Conservation (phyloP, 768 basidiomycete species). For the Tephrocybe sp. region DNA sequence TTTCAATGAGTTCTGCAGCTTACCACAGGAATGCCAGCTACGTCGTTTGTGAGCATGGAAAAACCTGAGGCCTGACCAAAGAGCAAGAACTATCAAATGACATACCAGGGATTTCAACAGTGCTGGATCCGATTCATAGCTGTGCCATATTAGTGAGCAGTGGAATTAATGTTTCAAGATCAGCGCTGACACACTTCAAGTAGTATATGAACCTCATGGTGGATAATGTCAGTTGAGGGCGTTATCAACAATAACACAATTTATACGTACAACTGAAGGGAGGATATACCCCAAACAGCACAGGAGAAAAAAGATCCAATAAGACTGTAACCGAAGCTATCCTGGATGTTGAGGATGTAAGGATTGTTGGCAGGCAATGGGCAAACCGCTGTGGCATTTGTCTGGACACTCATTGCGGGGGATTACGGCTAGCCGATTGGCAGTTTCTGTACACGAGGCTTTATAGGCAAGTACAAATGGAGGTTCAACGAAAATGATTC, state of each 20-base stretch:
- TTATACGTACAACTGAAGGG: slow-evolving; percentile 3
- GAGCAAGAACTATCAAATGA: too few species aligned
- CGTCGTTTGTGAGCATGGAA: background rate
- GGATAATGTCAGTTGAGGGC: too few species aligned
- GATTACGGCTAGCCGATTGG: too few species aligned
- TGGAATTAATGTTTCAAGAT: too few species aligned
- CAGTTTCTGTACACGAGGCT: too few species aligned
- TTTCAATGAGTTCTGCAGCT: too few species aligned
- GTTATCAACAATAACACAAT: too few species aligned
- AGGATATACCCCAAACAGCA: slow-evolving; percentile 1
- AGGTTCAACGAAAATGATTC: too few species aligned
- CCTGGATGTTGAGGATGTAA: background rate
- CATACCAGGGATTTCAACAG: background rate
- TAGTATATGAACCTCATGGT: slow-evolving; percentile 2
- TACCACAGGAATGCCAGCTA: background rate
- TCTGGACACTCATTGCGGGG: too few species aligned
- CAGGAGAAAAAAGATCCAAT: slow-evolving; percentile 1
- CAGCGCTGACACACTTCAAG: background rate
- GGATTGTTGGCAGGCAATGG: background rate
- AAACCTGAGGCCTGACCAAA: too few species aligned
- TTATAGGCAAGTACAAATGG: too few species aligned
- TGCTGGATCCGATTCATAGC: background rate
- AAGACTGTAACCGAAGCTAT: background rate
- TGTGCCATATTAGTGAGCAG: background rate
- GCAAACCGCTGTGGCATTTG: background rate